Evolutionary conservation across 352 stramenopile genomes (phyloP).

Genomic region (Phytophthora quininea): DNA sequence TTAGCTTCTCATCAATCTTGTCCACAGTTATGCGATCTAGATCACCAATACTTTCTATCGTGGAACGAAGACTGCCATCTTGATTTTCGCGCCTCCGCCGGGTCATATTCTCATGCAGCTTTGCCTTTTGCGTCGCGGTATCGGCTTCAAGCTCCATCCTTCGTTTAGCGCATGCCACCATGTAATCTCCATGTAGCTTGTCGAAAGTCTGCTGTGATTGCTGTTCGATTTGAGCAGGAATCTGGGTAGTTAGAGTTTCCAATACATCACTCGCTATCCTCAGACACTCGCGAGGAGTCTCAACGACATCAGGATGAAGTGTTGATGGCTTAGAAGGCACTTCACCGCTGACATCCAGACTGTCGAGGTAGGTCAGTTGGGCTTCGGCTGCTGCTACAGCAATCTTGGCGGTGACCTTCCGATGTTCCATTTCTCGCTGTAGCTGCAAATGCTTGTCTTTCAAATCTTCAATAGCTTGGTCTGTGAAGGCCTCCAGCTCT

Average conservation of each 20-base stretch:
- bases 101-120: constrained; percentile 28
- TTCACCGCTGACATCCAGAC: background rate
- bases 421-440: constrained; percentile 20
- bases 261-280: constrained; percentile 21
- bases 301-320: background rate
- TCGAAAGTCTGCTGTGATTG: constrained; percentile 26
- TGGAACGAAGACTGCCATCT: background rate
- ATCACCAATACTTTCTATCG: constrained; percentile 15
- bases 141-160: constrained; percentile 38
- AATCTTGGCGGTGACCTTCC: constrained; percentile 13
- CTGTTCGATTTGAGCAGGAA: constrained; percentile 28
- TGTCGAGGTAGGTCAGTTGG: constrained; percentile 22
- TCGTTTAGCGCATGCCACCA: constrained; percentile 14
- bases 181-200: constrained; percentile 30
- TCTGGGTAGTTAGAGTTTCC: constrained; percentile 28
- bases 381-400: constrained; percentile 25
- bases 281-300: background rate
- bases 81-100: constrained; percentile 20
- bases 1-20: constrained; percentile 18
- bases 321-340: background rate
- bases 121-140: constrained; percentile 20
- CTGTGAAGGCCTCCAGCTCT: constrained; percentile 21
- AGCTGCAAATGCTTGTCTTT: constrained; percentile 20
- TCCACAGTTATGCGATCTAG: constrained; percentile 17
- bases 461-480: constrained; percentile 19